Percentiles rank a stretch among this genome's conserved stretches.
Conservation (phyloP, 371 early-diverging fungal species). For the Circinella umbellata region DNA sequence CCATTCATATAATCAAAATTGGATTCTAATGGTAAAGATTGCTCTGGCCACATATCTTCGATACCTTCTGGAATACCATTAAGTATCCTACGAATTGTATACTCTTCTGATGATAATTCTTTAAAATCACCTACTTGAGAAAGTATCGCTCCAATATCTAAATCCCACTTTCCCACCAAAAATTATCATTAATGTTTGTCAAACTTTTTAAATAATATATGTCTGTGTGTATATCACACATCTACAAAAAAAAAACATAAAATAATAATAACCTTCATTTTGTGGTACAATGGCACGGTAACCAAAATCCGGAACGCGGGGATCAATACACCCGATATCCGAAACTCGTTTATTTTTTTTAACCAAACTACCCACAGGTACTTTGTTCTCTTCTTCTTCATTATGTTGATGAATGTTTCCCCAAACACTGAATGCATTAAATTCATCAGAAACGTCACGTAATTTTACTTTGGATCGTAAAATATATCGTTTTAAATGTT, state of each 20-base stretch:
- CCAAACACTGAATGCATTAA: conserved; percentile 66
- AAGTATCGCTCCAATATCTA: conserved; percentile 31
- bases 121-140: conserved; percentile 38
- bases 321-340: conserved; percentile 63
- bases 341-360: conserved; percentile 45
- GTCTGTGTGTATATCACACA: not conserved
- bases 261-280: conserved; percentile 22
- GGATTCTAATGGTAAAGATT: conserved; percentile 86
- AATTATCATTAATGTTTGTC: not conserved
- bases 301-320: conserved; percentile 64
- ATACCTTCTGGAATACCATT: conserved; percentile 91
- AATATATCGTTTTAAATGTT: conserved; percentile 78
- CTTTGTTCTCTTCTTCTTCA: conserved; percentile 1
- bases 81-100: conserved; percentile 78
- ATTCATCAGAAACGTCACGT: conserved; percentile 66
- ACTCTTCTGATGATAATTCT: conserved; percentile 58
- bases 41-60: conserved; percentile 76
- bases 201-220: not conserved
- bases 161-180: not conserved
- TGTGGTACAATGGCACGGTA: conserved; percentile 54
- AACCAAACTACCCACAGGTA: conserved; percentile 32
- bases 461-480: conserved; percentile 80
- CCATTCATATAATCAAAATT: conserved; percentile 94
- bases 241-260: not conserved
- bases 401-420: conserved; percentile 38